Percentiles rank a stretch among this genome's conserved stretches.
Evolutionary conservation across 1,284 basidiomycete species (phyloP).

Genomic region (Entoloma clypeatum): DNA sequence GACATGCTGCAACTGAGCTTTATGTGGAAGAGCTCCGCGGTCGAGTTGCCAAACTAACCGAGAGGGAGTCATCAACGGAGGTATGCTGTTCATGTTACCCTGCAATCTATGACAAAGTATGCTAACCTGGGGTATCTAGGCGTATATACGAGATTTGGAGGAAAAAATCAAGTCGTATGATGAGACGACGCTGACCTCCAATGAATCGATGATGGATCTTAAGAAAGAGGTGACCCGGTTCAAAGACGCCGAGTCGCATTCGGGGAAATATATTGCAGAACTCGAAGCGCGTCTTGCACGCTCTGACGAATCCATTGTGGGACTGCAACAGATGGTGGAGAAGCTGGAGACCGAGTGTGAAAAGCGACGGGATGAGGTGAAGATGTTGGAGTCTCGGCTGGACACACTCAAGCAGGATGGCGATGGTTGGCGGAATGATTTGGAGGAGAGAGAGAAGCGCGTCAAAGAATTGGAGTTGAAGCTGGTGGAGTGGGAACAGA

Average conservation of each 20-base stretch:
- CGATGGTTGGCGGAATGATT: conserved; percentile 72
- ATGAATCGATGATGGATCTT: conserved; percentile 76
- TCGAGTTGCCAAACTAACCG: conserved; percentile 77
- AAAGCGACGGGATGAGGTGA: conserved; percentile 62
- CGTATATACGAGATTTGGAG: conserved; percentile 91
- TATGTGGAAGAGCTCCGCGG: conserved; percentile 84
- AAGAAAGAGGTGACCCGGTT: conserved; percentile 78
- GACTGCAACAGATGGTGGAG: conserved; percentile 70
- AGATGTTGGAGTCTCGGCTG: conserved; percentile 69
- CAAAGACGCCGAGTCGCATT: conserved; percentile 73
- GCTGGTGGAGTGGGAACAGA: conserved; percentile 72
- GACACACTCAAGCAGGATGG: conserved; percentile 68
- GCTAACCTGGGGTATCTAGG: conserved; percentile 43
- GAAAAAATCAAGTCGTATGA: conserved; percentile 82
- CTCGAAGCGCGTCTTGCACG: conserved; percentile 80
- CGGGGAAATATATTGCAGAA: conserved; percentile 82
- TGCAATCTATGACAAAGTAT: conserved; percentile 13
- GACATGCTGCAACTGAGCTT: conserved; percentile 76
- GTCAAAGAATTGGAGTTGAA: conserved; percentile 74
- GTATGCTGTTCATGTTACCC: conserved; percentile 36
- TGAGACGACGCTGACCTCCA: conserved; percentile 72
- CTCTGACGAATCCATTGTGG: conserved; percentile 72
- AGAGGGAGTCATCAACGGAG: conserved; percentile 90
- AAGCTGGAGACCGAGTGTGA: conserved; percentile 76
- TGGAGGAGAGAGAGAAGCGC: conserved; percentile 75